Evolutionary conservation across 805 yeast genomes (phyloP), one percentile per base, ranked within the genome.

Genomic region (Teunomyces lycoperdinae): DNA sequence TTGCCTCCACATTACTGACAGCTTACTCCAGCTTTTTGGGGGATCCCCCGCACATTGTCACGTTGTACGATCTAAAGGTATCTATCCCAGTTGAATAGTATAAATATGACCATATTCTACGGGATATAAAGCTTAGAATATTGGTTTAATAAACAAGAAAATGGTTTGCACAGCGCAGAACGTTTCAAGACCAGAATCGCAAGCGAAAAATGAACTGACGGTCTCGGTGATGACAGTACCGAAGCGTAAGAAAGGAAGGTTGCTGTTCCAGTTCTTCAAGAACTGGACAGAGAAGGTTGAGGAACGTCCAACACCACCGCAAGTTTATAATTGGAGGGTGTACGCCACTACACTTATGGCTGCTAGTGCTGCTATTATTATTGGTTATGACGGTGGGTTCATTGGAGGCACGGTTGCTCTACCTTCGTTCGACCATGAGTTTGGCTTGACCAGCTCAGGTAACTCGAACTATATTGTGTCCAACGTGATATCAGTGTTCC

Each of bases 371-470:
- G 72, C 74, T 32, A 66, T 70, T 44, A 67, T 70, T 43, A 68
- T 70, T 42, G 75, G 75, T 7, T 70, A 70, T 47, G 75, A 70
- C 47, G 68, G 72, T 5, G 74, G 72, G 3, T 70, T 67, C 43
- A 70, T 70, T 40, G 75, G 75, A 6, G 74, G 74, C 7, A 67
- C 73, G 3, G 70, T 68, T 27, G 67, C 70, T 3, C 56, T 70
- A 24, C 54, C 54, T 11, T 60, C 69, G 3, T 70, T 70, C 49
- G 49, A 54, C 44, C 36, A 57, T 9, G 74, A 68, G 51, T 70
- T 69, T 54, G 65, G 67, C 17, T 57, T 70, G 33, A 60, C 60
- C 45, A 47, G 41, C 40, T 47, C 56, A 14, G 8, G 48, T 13
- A 63, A 66, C 30, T 56, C 64, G 17, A 55, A 53, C 29, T 44